Evolutionary conservation across 257 asterid species (phyloP).

Genomic region (Solanum paucissectum): DNA sequence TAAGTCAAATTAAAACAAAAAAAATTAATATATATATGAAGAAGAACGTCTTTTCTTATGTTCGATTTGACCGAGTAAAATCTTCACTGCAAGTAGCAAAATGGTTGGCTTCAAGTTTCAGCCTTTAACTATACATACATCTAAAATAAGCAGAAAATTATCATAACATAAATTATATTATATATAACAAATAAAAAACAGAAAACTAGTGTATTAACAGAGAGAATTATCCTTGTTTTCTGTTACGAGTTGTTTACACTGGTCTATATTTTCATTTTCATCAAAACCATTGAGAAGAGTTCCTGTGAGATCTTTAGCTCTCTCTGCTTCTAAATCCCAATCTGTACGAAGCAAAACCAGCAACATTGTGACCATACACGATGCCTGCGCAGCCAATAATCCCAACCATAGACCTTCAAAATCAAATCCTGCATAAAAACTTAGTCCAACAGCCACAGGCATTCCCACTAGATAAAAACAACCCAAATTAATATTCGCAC

Average conservation of each 20-base stretch:
- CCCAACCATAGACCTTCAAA: conserved; percentile 24
- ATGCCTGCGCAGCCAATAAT: conserved; percentile 8
- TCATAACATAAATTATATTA: background rate
- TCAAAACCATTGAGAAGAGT: background rate
- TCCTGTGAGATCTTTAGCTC: conserved; percentile 10
- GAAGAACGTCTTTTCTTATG: background rate
- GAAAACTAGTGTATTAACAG: background rate
- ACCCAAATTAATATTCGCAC: conserved; percentile 19
- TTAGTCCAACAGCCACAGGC: conserved; percentile 14
- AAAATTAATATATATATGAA: background rate
- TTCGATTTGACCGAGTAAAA: too few relatives aligned
- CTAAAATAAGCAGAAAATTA: background rate
- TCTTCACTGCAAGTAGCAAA: background rate
- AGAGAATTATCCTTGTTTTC: background rate
- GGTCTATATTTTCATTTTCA: background rate
- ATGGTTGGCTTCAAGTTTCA: background rate
- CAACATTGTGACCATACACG: conserved; percentile 20
- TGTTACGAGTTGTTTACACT: background rate
- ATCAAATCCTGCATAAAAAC: conserved; percentile 13
- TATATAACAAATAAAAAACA: too few relatives aligned
- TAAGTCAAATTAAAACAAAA: too few relatives aligned
- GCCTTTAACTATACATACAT: background rate
- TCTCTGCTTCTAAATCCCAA: conserved; percentile 17
- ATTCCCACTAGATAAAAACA: conserved; percentile 22
- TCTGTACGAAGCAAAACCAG: conserved; percentile 14